Evolutionary conservation across 805 yeast genomes (phyloP).

Genomic region (Ogataea chonburiensis): DNA sequence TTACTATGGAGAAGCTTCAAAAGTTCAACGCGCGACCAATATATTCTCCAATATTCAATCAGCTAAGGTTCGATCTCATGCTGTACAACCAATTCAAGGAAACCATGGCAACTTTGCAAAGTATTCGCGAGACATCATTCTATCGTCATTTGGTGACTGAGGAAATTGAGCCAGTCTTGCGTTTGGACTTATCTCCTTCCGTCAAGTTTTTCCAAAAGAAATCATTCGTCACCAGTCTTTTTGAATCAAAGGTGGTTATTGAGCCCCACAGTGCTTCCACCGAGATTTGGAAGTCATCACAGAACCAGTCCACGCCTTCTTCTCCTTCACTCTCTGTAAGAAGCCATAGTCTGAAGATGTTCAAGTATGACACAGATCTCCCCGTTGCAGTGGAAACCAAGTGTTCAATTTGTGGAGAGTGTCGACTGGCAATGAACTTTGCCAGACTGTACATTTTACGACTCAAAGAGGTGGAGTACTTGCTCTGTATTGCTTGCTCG

Average conservation of each 20-base stretch:
- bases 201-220: constrained; percentile 58
- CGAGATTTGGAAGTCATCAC: constrained; percentile 57
- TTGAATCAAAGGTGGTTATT: constrained; percentile 77
- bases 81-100: constrained; percentile 45
- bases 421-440: constrained; percentile 65
- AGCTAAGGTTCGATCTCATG: constrained; percentile 43
- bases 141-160: constrained; percentile 66
- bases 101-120: constrained; percentile 31
- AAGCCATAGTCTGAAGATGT: constrained; percentile 19
- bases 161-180: constrained; percentile 75
- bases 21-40: constrained; percentile 27
- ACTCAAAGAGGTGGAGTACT: constrained; percentile 44
- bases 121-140: constrained; percentile 52
- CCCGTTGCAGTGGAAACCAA: constrained; percentile 75
- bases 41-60: constrained; percentile 34
- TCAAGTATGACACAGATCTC: constrained; percentile 39
- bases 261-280: constrained; percentile 87
- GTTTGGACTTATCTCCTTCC: constrained; percentile 62
- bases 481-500: constrained; percentile 81
- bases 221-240: constrained; percentile 60
- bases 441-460: constrained; percentile 74
- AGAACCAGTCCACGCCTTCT: constrained; percentile 15
- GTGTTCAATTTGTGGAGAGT: constrained; percentile 85
- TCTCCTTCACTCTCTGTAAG: constrained; percentile 18
- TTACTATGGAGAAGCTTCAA: constrained; percentile 17